phyloP scores from a whole-genome alignment of 2,329 filamentous ascomycete genomes.

The Aureobasidium zeae region DNA sequence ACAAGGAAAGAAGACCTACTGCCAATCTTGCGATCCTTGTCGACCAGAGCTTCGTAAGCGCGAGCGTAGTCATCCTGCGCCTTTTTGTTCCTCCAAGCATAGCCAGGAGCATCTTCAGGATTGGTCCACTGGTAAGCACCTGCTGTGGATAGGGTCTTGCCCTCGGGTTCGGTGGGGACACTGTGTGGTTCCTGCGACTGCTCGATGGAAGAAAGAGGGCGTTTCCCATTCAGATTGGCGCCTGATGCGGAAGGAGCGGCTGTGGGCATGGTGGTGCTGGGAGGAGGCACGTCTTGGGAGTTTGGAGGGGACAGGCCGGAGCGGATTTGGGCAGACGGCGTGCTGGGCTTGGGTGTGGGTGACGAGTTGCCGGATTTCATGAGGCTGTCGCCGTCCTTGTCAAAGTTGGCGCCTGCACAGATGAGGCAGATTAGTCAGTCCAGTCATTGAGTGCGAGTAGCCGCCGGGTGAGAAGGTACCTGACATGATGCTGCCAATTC shows the following conservation, averaged over 20 bases:
- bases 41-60: constrained; percentile 41
- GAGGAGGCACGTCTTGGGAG: constrained; percentile 34
- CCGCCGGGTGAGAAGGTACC: constrained; percentile 1
- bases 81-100: constrained; percentile 48
- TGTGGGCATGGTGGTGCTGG: constrained; percentile 17
- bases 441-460: background rate
- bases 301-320: constrained; percentile 47
- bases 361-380: constrained; percentile 41
- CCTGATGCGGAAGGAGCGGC: constrained; percentile 21
- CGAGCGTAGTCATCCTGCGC: constrained; percentile 47
- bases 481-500: constrained; percentile 12
- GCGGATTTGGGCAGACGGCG: constrained; percentile 27
- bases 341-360: constrained; percentile 33
- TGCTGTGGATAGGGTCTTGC: constrained; percentile 23
- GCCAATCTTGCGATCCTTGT: constrained; percentile 35
- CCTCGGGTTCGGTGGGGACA: constrained; percentile 7
- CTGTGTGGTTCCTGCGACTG: constrained; percentile 22
- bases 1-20: constrained; percentile 20
- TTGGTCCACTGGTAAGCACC: constrained; percentile 29
- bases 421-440: constrained; percentile 11
- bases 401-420: constrained; percentile 20
- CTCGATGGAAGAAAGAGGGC: constrained; percentile 28
- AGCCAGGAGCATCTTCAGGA: constrained; percentile 38
- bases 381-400: constrained; percentile 47
- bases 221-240: constrained; percentile 31